Evolutionary conservation across 1,284 basidiomycete species (phyloP).

Genomic region (Ustilago sp.): DNA sequence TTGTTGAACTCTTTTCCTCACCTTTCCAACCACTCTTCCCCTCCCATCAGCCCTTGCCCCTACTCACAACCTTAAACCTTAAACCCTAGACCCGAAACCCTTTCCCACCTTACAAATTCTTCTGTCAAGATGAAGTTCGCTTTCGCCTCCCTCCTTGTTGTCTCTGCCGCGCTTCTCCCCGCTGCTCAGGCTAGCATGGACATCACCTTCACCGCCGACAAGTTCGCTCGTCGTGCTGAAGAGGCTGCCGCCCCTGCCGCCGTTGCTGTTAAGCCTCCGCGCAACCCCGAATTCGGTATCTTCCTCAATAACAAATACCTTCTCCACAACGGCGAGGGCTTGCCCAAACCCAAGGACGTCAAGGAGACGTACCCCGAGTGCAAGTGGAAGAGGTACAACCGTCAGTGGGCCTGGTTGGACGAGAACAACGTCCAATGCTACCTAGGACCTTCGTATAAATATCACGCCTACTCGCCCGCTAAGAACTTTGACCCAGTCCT

Average conservation of each 20-base stretch:
- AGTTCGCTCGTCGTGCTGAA: constrained; percentile 30
- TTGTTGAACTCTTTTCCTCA: not conserved
- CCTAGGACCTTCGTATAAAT: constrained; percentile 34
- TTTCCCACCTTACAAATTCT: not conserved
- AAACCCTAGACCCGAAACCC: not conserved
- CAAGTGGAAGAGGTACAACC: constrained; percentile 24
- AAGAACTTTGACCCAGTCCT: constrained; percentile 9
- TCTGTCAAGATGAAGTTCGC: constrained; percentile 40
- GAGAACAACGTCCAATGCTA: constrained; percentile 40
- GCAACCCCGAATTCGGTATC: constrained; percentile 26
- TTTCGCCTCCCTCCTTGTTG: constrained; percentile 24
- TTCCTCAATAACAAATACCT: constrained; percentile 22
- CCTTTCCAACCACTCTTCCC: not conserved
- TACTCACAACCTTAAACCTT: too few species aligned
- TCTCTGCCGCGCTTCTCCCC: constrained; percentile 38
- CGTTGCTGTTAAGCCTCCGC: not conserved
- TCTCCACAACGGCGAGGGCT: constrained; percentile 3
- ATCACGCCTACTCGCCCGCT: constrained; percentile 35
- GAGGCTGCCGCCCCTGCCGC: not conserved
- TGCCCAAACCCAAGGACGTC: constrained; percentile 31
- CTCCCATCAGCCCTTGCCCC: not conserved
- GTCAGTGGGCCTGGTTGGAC: constrained; percentile 24
- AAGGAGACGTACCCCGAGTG: constrained; percentile 17
- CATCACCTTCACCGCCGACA: constrained; percentile 20
- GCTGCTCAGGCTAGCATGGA: constrained; percentile 25